A percentile compares a stretch with the other conserved stretches of the same genome.
Evolutionary conservation across 2,329 filamentous ascomycete species (phyloP).

Genomic region (Gremmenia infestans): DNA sequence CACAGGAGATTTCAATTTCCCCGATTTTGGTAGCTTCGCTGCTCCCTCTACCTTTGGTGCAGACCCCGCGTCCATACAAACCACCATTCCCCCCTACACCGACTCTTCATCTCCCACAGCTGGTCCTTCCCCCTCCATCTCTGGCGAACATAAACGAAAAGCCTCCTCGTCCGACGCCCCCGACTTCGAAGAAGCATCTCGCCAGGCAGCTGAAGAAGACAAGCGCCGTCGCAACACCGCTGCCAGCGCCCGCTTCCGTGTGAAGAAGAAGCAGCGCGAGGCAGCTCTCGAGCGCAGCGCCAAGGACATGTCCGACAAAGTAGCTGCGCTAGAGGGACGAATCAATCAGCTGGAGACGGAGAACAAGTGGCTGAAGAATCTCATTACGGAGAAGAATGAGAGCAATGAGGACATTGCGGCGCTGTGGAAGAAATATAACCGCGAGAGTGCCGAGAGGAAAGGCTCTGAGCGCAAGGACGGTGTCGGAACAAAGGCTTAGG

Average conservation of each 20-base stretch:
- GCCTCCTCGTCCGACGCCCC: constrained; percentile 35
- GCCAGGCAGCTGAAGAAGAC: constrained; percentile 77
- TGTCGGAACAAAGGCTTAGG: constrained; percentile 26
- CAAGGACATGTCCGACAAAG: constrained; percentile 80
- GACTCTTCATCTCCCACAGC: constrained; percentile 14
- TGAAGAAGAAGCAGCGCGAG: constrained; percentile 96
- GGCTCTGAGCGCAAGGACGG: constrained; percentile 29
- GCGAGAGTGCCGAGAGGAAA: constrained; percentile 30
- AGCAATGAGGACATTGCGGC: constrained; percentile 37
- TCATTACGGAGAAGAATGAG: constrained; percentile 76
- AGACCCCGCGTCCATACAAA: background rate
- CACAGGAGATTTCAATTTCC: constrained; percentile 30
- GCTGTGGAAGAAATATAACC: constrained; percentile 36
- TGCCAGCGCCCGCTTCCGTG: constrained; percentile 80
- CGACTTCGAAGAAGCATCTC: constrained; percentile 65
- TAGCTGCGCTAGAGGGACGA: constrained; percentile 64
- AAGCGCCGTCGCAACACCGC: constrained; percentile 87
- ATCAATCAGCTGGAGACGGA: constrained; percentile 76
- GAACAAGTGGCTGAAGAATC: constrained; percentile 76
- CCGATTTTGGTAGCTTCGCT: constrained; percentile 28
- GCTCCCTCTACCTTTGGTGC: constrained; percentile 15
- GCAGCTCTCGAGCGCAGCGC: constrained; percentile 76
- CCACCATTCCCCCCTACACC: constrained; percentile 6
- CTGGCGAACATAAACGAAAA: constrained; percentile 28
- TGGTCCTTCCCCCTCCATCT: constrained; percentile 15